Base-by-base conservation (phyloP, 495 filamentous ascomycete genomes). In the Talaromyces proteolyticus region DNA sequence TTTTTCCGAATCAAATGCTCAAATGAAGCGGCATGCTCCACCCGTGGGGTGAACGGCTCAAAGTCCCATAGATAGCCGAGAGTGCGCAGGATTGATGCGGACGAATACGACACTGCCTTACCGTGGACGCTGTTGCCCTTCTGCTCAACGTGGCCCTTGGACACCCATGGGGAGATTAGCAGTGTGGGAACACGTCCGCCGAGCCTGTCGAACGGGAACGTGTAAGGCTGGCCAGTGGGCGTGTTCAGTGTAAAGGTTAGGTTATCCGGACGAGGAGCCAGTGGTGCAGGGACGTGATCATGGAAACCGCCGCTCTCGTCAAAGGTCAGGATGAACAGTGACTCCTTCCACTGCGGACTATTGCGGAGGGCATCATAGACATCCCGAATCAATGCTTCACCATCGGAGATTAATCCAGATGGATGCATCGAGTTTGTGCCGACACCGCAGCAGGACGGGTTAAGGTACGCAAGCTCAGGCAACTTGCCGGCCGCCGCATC, bases 371-470 rank as follows among this genome's bases (percentile, higher is more conserved):
- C 66, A 20, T 77, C 72, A 53, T 77, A 76, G 47, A 78, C 65
- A 10, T 57, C 52, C 55, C 75, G 75, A 58, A 79, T 68, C 44
- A 77, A 59, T 10, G 47, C 53, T 56, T 79, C 72, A 42, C 74
- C 76, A 36, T 68, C 60, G 21, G 65, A 70, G 58, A 77, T 63
- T 3, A 65, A 64, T 6, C 64, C 65, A 2, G 63, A 63, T 0
- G 73, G 74, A 57, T 79, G 73, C 64, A 75, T 71, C 34, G 71
- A 75, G 50, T 62, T 73, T n/a, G 44, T 47, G 18, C 44, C 44
- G 22, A 68, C 72, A 38, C 57, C 60, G 57, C 75, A 79, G 70
- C 75, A 79, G 38, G 65, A 66, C 0, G 75, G 75, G 61, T 79
- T 73, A 49, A 79, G 54, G 52, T 72, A 79, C 42, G 65, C 69